Evolutionary conservation across 495 filamentous ascomycete species (phyloP).

Genomic region (Hypoxylon fragiforme): DNA sequence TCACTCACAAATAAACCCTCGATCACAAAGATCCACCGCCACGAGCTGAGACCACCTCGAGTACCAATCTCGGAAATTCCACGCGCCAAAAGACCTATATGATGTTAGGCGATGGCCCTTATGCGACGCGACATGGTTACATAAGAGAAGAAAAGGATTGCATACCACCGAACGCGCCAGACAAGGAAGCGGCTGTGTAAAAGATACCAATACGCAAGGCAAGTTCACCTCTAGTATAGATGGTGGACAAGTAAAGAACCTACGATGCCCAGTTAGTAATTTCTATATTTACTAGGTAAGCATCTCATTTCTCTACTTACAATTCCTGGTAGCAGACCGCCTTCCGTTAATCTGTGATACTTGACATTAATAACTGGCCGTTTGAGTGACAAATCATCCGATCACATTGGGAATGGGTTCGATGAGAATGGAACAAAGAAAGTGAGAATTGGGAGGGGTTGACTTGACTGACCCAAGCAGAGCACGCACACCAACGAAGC

Average conservation of each 20-base stretch:
- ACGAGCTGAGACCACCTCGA: conserved; percentile 45
- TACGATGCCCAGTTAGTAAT: conserved; percentile 16
- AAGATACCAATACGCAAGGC: conserved; percentile 57
- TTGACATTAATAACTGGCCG: conserved; percentile 3
- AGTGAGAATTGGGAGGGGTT: no score
- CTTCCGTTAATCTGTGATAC: conserved; percentile 45
- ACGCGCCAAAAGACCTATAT: conserved; percentile 50
- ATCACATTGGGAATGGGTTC: neutral
- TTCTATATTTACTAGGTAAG: no score
- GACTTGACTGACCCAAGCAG: conserved; percentile 67
- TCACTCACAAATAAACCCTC: conserved; percentile 52
- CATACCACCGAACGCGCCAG: conserved; percentile 58
- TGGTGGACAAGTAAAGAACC: conserved; percentile 53
- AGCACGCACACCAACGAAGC: conserved; percentile 75
- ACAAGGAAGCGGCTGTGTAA: conserved; percentile 58
- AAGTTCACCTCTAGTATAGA: conserved; percentile 54
- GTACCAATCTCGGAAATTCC: conserved; percentile 46
- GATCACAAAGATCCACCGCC: conserved; percentile 59
- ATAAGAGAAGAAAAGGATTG: conserved; percentile 19
- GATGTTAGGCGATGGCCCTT: conserved; percentile 3
- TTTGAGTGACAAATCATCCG: neutral
- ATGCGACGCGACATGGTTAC: neutral
- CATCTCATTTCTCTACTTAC: conserved; percentile 38
- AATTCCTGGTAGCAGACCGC: conserved; percentile 55
- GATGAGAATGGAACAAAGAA: conserved; percentile 13